Base-by-base conservation (phyloP, 1,284 basidiomycete species). In the Ganoderma meredithae region DNA sequence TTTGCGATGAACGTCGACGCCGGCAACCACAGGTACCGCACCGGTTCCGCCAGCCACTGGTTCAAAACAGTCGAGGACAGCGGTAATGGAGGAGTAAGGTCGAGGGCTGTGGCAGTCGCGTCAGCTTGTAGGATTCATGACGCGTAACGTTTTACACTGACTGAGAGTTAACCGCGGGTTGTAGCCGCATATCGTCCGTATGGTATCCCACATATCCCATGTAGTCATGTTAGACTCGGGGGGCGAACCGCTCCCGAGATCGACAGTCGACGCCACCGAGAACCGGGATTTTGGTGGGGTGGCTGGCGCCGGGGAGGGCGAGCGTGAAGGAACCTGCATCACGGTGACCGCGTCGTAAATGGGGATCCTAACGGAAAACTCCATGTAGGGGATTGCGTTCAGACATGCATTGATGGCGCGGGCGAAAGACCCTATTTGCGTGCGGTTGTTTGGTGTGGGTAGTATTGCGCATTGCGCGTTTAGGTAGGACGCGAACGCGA, bases 151-250 rank as follows among this genome's bases (percentile, higher is more conserved):
- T 4, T 59, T 60, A 59, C 60, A 84, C 87, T 79, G 74, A 97
- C 95, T 92, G 61, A 97, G 79, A 1, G 91, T 91, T 60, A 99
- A 79, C 22, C 97, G 87, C 6, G 90, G 86, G 78, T 92, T 92
- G 79, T 97, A 97, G 63, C 90, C 91, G 80, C 97, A 99, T 22
- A 98, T 85, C 3, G 91, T 90, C 67, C 96, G 86, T 68, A 99
- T 94, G 59, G 91, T 87, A 79, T 99, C 97, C 98, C 98, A 99
- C 86, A 96, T 96, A 79, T 99, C 97, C 97, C 97, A 99, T 1
- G 94, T 95, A 6, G 89, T 90, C 76, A 93, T 92, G 27, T 94
- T 85, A 72, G 95, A 92, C 8, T 84, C 84, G 71, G 72, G 73
- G 0, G 69, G 69, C 12, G 68, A 55, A 1, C 71, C 67, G 15